phyloP scores from a whole-genome alignment of 176 grass and related monocot species.

The Cenchrus americanus region DNA sequence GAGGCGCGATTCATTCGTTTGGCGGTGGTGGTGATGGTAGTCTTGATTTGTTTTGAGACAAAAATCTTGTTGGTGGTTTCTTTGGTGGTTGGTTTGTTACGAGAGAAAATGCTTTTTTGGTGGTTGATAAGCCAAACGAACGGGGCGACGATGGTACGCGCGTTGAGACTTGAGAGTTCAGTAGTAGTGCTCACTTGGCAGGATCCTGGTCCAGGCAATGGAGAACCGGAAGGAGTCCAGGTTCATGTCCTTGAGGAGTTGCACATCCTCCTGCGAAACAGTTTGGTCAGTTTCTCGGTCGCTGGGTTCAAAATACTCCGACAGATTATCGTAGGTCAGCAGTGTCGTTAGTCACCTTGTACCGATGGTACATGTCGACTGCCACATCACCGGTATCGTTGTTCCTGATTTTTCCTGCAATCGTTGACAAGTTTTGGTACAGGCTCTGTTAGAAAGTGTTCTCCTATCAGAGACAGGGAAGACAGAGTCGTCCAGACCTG shows the following conservation, averaged over 20 bases:
- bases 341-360: slow-evolving; percentile 50
- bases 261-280: slow-evolving; percentile 56
- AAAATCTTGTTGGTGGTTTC: no score
- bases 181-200: slow-evolving; percentile 50
- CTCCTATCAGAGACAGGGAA: no score
- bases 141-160: no score
- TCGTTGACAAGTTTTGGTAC: no score
- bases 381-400: slow-evolving; percentile 68
- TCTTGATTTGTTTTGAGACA: no score
- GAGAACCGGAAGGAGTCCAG: slow-evolving; percentile 72
- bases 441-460: neutral
- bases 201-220: slow-evolving; percentile 69
- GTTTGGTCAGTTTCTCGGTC: neutral
- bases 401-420: slow-evolving; percentile 61
- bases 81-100: no score
- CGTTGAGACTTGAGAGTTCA: no score
- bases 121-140: no score
- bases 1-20: no score
- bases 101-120: no score
- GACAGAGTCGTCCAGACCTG: slow-evolving; percentile 38
- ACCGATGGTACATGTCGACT: slow-evolving; percentile 64
- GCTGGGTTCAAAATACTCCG: neutral
- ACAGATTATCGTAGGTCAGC: no score
- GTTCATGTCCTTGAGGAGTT: slow-evolving; percentile 58
- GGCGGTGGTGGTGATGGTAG: no score